Percentiles rank a stretch among this genome's conserved stretches.
Conservation (phyloP, 768 basidiomycete species). For the Mycena vulgaris region DNA sequence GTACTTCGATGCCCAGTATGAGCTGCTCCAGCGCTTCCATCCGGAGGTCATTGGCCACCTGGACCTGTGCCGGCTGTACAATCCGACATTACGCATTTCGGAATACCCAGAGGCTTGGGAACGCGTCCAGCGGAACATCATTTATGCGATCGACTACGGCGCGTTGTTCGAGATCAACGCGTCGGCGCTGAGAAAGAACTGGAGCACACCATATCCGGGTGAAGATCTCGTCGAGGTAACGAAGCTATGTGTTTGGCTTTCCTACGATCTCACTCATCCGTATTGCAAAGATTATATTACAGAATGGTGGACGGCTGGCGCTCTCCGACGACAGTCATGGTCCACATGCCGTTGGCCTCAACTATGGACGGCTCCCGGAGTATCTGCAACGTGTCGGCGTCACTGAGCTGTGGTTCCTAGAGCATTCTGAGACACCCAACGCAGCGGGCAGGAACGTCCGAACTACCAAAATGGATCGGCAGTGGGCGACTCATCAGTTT, state of each 20-base stretch:
- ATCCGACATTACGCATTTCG: slow-evolving; percentile 70
- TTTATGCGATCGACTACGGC: slow-evolving; percentile 82
- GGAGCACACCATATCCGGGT: slow-evolving; percentile 89
- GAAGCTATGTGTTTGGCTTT: slow-evolving; percentile 29
- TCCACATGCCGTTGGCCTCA: slow-evolving; percentile 87
- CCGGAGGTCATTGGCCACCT: slow-evolving; percentile 96
- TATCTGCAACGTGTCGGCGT: slow-evolving; percentile 80
- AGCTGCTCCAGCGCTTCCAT: slow-evolving; percentile 75
- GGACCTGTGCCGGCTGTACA: slow-evolving; percentile 92
- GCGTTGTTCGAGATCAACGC: slow-evolving; percentile 95
- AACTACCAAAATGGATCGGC: slow-evolving; percentile 61
- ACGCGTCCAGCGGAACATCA: slow-evolving; percentile 82
- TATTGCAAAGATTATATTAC: slow-evolving; percentile 75
- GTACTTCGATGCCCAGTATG: slow-evolving; percentile 92
- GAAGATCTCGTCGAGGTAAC: slow-evolving; percentile 80
- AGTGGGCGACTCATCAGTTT: slow-evolving; percentile 74
- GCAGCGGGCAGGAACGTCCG: slow-evolving; percentile 61
- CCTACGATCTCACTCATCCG: slow-evolving; percentile 13
- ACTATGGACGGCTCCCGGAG: slow-evolving; percentile 76
- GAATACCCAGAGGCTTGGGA: slow-evolving; percentile 73
- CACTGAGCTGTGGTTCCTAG: slow-evolving; percentile 76
- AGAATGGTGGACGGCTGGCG: slow-evolving; percentile 79
- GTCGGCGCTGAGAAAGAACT: slow-evolving; percentile 93
- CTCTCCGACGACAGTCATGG: slow-evolving; percentile 98
- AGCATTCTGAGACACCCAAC: slow-evolving; percentile 57